Conservation (phyloP, 2,329 filamentous ascomycete species). For the Aspergillus luchuensis region DNA sequence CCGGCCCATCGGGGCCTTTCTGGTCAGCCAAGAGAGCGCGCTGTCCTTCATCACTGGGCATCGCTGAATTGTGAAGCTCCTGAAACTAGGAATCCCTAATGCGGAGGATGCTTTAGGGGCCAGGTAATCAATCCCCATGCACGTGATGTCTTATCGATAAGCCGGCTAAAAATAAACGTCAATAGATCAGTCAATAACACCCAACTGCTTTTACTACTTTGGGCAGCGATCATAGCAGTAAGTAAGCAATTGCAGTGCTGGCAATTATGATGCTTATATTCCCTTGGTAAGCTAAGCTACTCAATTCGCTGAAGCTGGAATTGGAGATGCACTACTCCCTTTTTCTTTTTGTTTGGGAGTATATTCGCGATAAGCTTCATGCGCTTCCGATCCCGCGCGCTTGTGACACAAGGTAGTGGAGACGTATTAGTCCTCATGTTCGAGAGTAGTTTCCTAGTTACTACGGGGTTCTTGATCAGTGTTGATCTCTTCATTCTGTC, state of each 20-base stretch:
- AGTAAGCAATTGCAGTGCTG: not conserved
- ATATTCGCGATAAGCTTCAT: not conserved
- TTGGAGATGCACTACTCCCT: not conserved
- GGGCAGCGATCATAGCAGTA: not conserved
- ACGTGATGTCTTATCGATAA: constrained; percentile 31
- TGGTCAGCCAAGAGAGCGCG: constrained; percentile 36
- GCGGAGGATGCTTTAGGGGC: constrained; percentile 27
- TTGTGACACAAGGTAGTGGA: not conserved
- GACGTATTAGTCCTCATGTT: too few relatives aligned
- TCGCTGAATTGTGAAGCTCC: constrained; percentile 37
- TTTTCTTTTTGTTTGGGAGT: not conserved
- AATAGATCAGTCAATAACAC: constrained; percentile 6
- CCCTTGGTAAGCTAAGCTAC: not conserved
- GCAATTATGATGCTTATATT: not conserved
- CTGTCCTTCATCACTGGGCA: constrained; percentile 44
- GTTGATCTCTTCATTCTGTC: not conserved
- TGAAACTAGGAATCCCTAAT: constrained; percentile 18
- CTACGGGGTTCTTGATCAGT: too few relatives aligned
- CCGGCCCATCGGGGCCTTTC: constrained; percentile 32
- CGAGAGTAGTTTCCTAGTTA: too few relatives aligned
- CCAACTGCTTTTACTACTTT: not conserved
- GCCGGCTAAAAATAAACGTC: constrained; percentile 9
- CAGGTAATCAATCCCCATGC: constrained; percentile 20
- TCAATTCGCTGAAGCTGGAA: not conserved
- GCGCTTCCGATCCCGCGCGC: not conserved